phyloP scores from a whole-genome alignment of 2,329 filamentous ascomycete genomes.

The Penicillium janthinellum region DNA sequence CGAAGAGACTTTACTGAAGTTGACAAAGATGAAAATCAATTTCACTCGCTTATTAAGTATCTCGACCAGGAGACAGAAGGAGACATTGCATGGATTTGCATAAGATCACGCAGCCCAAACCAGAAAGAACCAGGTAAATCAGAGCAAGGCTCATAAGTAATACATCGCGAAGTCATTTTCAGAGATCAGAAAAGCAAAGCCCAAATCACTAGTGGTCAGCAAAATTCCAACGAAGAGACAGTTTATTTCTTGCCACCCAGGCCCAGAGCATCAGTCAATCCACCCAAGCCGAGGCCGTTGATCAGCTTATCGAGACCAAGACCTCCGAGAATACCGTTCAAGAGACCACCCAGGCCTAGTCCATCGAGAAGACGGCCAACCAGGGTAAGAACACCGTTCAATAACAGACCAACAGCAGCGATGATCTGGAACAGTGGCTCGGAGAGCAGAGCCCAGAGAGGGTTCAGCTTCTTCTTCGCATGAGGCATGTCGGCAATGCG shows the following conservation, averaged over 20 bases:
- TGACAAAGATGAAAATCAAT: background rate
- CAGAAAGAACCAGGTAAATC: background rate
- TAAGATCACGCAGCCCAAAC: background rate
- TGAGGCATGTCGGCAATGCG: slow-evolving; percentile 90
- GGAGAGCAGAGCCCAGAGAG: slow-evolving; percentile 71
- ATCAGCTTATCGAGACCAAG: slow-evolving; percentile 64
- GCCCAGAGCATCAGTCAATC: slow-evolving; percentile 42
- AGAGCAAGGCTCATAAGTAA: background rate
- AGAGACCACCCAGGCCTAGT: slow-evolving; percentile 77
- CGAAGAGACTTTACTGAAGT: background rate
- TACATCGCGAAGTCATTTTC: background rate
- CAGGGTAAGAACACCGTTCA: slow-evolving; percentile 80
- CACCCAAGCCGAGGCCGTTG: slow-evolving; percentile 55
- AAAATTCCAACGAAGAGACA: background rate
- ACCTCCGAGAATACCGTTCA: slow-evolving; percentile 74
- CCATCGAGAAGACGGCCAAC: slow-evolving; percentile 79
- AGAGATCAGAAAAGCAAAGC: background rate
- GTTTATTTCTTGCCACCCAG: slow-evolving; percentile 55
- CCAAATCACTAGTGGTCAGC: background rate
- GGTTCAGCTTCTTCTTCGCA: slow-evolving; percentile 92
- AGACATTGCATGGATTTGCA: background rate
- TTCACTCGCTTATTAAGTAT: background rate
- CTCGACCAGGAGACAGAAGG: background rate
- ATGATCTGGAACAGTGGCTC: slow-evolving; percentile 93
- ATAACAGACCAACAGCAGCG: slow-evolving; percentile 79